Conservation (phyloP, 345 rosid species). For the Aurinia saxatilis region DNA sequence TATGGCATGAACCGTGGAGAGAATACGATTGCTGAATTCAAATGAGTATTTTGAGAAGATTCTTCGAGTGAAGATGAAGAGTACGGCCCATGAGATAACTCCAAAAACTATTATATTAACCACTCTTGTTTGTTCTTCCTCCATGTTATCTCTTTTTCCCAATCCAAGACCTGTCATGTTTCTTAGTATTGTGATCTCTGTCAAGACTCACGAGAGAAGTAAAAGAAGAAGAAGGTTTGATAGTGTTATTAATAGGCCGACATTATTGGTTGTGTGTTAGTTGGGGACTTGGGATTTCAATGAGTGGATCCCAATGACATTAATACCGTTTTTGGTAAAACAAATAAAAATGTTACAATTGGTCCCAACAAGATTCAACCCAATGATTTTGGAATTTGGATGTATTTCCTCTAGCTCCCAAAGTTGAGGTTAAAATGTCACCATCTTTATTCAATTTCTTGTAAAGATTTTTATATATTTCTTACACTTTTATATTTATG, state of each 20-base stretch:
- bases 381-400: conserved; percentile 19
- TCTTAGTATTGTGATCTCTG: neutral
- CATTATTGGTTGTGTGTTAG: conserved; percentile 18
- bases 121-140: conserved; percentile 24
- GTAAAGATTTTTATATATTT: too few relatives aligned
- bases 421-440: neutral
- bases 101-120: conserved; percentile 32
- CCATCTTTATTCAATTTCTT: neutral
- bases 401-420: neutral
- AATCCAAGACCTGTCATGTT: neutral
- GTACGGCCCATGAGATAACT: conserved; percentile 46
- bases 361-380: conserved; percentile 11
- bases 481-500: too few relatives aligned
- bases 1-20: conserved; percentile 57
- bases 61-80: conserved; percentile 40
- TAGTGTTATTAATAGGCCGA: conserved; percentile 3
- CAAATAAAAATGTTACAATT: neutral
- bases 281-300: conserved; percentile 20
- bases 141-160: conserved; percentile 32
- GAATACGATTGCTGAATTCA: conserved; percentile 63
- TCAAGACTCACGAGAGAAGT: neutral
- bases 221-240: neutral
- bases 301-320: conserved; percentile 20
- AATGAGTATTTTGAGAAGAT: conserved; percentile 46
- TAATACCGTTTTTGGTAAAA: neutral